Percentiles rank a stretch among this genome's conserved stretches.
Conservation (phyloP, 805 yeast genomes). For the Candida sphagnicola region DNA sequence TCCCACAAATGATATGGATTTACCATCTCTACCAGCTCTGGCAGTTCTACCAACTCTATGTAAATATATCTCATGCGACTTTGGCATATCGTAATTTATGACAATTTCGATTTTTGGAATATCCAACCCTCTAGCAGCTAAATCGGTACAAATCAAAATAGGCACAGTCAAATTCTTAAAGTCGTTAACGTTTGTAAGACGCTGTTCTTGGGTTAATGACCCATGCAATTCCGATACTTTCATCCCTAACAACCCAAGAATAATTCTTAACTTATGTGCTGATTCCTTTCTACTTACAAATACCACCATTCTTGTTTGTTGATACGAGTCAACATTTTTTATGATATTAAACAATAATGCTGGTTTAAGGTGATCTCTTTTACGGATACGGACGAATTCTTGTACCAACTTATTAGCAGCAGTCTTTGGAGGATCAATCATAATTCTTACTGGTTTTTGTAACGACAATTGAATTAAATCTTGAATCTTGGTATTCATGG, state of each 20-base stretch:
- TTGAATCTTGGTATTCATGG: constrained; percentile 93
- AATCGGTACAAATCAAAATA: constrained; percentile 89
- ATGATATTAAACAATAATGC: constrained; percentile 74
- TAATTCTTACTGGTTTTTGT: constrained; percentile 85
- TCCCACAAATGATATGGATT: constrained; percentile 89
- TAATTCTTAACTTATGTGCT: constrained; percentile 81
- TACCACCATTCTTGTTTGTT: constrained; percentile 74
- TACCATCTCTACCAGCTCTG: constrained; percentile 97
- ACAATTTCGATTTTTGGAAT: constrained; percentile 96
- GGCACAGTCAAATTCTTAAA: constrained; percentile 84
- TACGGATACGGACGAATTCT: constrained; percentile 92
- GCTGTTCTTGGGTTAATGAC: constrained; percentile 86
- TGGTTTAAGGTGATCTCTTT: constrained; percentile 79
- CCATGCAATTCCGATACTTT: constrained; percentile 82
- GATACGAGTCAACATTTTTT: constrained; percentile 57
- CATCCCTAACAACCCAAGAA: constrained; percentile 69
- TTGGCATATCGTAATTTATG: constrained; percentile 94
- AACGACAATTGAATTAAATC: constrained; percentile 83
- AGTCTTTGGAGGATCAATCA: constrained; percentile 95
- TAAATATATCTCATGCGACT: constrained; percentile 81
- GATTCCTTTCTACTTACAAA: constrained; percentile 89
- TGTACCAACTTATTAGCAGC: constrained; percentile 89
- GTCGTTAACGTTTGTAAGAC: constrained; percentile 75
- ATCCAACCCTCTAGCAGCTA: constrained; percentile 99
- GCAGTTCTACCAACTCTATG: constrained; percentile 99